Base-by-base conservation (phyloP, 495 filamentous ascomycete species). In the Jackrogersella multiformis region DNA sequence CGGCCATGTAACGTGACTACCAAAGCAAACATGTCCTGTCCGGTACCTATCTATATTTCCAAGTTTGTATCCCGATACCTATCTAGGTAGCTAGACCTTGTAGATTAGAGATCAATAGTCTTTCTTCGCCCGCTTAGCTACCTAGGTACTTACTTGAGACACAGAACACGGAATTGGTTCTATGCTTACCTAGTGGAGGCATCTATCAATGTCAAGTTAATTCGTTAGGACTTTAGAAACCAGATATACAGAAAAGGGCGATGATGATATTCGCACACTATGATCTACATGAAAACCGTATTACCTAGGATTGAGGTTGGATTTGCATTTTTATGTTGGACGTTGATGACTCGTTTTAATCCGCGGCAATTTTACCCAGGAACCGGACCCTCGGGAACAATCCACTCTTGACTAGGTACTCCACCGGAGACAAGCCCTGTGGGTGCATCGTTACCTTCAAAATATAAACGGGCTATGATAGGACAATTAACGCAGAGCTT, bases 341-440 rank as follows among this genome's bases (percentile, higher is more conserved):
- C 45, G 12, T 24, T 32, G 15, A 16, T 26, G 12, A 24, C 32
- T 49, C 32, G 26, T 30, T 7, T 30, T 30, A 3, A 42, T 20
- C 4, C n/a, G n/a, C 10, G 39, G 15, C 4, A 42, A 6, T 3
- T 42, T 42, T 4, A 6, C 39, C 49, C 16, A 36, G 20, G 49
- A 21, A 36, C 49, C 49, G 28, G 30, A 36, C 20, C 30, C 49
- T 38, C 49, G 49, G 49, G 30, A 53, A 21, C 45, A 49, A 16
- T 49, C 45, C 24, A 48, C 44, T 28, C 44, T 24, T 41, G 23
- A 20, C 52, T 28, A 16, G n/a, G n/a, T n/a, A n/a, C 55, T 46
- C 55, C 55, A 59, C 42, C 20, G 38, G 32, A 35, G 56, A 28
- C 42, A 48, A 48, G 56, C n/a, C n/a, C n/a, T n/a, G n/a, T n/a